These are phyloP conservation scores for Elsinoe necatrix DNA, from an alignment of 2,329 filamentous ascomycete genomes.

Conservation along the genomic window DNA sequence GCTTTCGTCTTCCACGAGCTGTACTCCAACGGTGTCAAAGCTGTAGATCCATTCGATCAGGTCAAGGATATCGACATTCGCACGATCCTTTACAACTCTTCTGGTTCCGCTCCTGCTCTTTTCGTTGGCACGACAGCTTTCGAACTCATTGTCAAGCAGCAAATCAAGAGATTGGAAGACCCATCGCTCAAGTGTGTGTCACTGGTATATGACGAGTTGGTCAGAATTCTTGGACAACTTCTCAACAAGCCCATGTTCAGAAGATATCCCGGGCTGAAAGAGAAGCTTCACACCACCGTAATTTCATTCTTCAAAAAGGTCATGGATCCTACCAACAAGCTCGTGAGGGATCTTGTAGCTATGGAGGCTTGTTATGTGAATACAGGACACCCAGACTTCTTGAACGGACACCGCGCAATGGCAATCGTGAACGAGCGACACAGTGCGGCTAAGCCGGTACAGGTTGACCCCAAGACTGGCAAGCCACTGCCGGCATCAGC, in stretches of 20 bases:
- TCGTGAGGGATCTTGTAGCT: conserved; percentile 81
- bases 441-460: conserved; percentile 70
- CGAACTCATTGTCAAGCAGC: conserved; percentile 95
- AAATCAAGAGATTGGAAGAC: conserved; percentile 93
- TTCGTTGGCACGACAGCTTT: conserved; percentile 99
- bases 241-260: conserved; percentile 84
- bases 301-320: conserved; percentile 96
- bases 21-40: conserved; percentile 95
- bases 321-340: conserved; percentile 96
- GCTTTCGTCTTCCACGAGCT: conserved; percentile 99
- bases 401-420: conserved; percentile 96
- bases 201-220: conserved; percentile 92
- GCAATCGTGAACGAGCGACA: conserved; percentile 94
- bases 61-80: conserved; percentile 98
- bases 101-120: conserved; percentile 90
- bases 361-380: conserved; percentile 99
- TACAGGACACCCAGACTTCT: conserved; percentile 94
- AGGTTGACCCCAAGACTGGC: conserved; percentile 97
- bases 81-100: conserved; percentile 96
- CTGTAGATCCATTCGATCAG: conserved; percentile 91
- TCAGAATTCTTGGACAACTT: conserved; percentile 86
- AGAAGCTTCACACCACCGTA: conserved; percentile 90
- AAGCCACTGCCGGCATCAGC: conserved; percentile 67
- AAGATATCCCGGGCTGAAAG: conserved; percentile 87
- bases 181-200: conserved; percentile 96